phyloP scores from a whole-genome alignment of 148 eudicot species.

The Limonium bicolor region DNA sequence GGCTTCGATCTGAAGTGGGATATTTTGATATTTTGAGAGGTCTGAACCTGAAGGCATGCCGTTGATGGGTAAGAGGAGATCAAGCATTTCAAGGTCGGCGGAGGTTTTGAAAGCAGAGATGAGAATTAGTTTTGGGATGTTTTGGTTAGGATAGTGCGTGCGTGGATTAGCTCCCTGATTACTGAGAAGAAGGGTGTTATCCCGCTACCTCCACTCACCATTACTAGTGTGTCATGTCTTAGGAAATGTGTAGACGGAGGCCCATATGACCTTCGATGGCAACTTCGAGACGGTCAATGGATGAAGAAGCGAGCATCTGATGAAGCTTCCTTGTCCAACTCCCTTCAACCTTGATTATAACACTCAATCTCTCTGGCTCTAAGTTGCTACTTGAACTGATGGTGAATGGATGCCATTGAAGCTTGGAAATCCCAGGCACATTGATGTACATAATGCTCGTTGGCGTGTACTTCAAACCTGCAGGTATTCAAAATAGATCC shows the following conservation, averaged over 20 bases:
- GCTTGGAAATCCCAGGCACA: background rate
- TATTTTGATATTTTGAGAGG: slow-evolving; percentile 14
- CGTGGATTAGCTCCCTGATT: slow-evolving; percentile 45
- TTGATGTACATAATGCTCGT: slow-evolving; percentile 2
- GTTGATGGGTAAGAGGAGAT: slow-evolving; percentile 57
- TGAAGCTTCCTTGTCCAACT: slow-evolving; percentile 64
- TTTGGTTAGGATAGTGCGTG: slow-evolving; percentile 21
- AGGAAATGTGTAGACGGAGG: slow-evolving; percentile 53
- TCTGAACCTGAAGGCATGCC: slow-evolving; percentile 11
- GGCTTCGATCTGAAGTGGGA: slow-evolving; percentile 61
- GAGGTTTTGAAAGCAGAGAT: slow-evolving; percentile 48
- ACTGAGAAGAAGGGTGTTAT: slow-evolving; percentile 82
- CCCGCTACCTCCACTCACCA: slow-evolving; percentile 96
- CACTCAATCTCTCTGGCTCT: slow-evolving; percentile 64
- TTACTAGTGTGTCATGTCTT: slow-evolving; percentile 65
- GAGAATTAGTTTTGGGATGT: slow-evolving; percentile 43
- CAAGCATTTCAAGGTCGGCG: slow-evolving; percentile 46
- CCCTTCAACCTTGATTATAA: slow-evolving; percentile 64
- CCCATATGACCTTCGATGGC: slow-evolving; percentile 88
- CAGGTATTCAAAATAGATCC: background rate
- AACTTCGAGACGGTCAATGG: slow-evolving; percentile 42
- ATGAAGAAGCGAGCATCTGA: slow-evolving; percentile 28
- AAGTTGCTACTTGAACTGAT: slow-evolving; percentile 47
- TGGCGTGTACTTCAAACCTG: slow-evolving; percentile 2
- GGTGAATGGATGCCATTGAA: slow-evolving; percentile 11